A percentile compares a stretch with the other conserved stretches of the same genome.
Conservation (phyloP, 805 yeast species). For the Myxozyma lipomycoides region DNA sequence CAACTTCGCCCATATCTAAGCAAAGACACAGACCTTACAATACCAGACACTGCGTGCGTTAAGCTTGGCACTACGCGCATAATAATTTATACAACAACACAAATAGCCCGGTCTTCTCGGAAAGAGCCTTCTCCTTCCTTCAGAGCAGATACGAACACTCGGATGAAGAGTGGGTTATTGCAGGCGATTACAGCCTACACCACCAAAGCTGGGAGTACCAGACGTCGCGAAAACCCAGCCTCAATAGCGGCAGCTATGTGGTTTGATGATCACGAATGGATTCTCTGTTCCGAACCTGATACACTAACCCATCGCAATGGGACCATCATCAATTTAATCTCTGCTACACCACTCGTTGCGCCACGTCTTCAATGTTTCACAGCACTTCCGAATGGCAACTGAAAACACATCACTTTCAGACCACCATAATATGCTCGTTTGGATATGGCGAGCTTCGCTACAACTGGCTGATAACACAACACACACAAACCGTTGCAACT, state of each 20-base stretch:
- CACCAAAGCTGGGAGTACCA: background rate
- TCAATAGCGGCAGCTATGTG: background rate
- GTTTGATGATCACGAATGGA: background rate
- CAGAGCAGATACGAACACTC: too few species aligned
- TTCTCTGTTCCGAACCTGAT: background rate
- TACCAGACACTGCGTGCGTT: background rate
- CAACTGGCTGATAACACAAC: too few species aligned
- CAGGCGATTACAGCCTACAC: background rate
- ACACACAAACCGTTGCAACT: background rate
- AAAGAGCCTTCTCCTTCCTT: background rate
- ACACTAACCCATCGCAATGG: background rate
- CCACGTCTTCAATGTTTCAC: background rate
- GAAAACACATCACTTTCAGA: background rate
- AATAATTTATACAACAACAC: background rate
- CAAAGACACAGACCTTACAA: background rate
- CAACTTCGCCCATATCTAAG: background rate
- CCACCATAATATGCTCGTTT: background rate
- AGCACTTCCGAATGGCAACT: background rate
- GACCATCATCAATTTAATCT: background rate
- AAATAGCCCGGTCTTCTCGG: background rate
- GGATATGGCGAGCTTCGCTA: background rate
- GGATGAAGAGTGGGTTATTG: background rate
- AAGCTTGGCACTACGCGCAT: background rate
- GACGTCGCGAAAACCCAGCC: background rate
- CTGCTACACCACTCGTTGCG: background rate